phyloP scores from a whole-genome alignment of 2,329 filamentous ascomycete genomes.

The Hymenoscyphus infarciens region DNA sequence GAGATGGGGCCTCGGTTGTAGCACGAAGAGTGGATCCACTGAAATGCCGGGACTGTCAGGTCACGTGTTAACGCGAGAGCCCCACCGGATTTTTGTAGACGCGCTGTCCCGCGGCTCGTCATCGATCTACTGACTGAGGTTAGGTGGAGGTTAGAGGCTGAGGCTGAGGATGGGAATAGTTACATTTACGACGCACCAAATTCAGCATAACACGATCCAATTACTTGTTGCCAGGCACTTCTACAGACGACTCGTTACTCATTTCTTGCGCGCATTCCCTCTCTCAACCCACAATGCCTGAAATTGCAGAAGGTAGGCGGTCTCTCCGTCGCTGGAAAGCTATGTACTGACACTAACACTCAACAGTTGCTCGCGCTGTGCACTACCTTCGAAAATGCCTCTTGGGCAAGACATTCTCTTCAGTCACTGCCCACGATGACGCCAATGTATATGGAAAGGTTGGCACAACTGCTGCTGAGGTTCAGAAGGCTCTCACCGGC shows the following conservation, averaged over 20 bases:
- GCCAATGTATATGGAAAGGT: slow-evolving; percentile 86
- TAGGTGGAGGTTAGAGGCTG: too few relatives aligned
- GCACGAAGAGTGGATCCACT: not conserved
- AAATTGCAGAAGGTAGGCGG: slow-evolving; percentile 55
- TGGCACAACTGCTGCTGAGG: slow-evolving; percentile 71
- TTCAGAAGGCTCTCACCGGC: slow-evolving; percentile 69
- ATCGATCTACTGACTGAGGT: too few relatives aligned
- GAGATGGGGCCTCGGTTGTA: slow-evolving; percentile 1
- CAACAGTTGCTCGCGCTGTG: slow-evolving; percentile 72
- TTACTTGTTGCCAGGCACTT: not conserved
- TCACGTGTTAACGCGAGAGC: not conserved
- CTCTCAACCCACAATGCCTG: slow-evolving; percentile 47
- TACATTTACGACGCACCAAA: not conserved
- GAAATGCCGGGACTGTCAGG: not conserved
- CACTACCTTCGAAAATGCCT: slow-evolving; percentile 79
- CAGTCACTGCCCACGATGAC: slow-evolving; percentile 72
- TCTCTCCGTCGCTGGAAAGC: not conserved
- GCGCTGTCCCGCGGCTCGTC: not conserved
- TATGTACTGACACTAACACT: not conserved
- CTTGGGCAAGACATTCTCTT: slow-evolving; percentile 75
- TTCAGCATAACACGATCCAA: not conserved
- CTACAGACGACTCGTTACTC: too few relatives aligned
- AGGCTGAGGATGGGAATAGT: not conserved
- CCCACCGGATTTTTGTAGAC: not conserved
- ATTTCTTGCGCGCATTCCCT: not conserved